Evolutionary conservation across 2,329 filamentous ascomycete species (phyloP), one percentile per base, ranked within the genome.

Genomic region (Epicoccum nigrum): DNA sequence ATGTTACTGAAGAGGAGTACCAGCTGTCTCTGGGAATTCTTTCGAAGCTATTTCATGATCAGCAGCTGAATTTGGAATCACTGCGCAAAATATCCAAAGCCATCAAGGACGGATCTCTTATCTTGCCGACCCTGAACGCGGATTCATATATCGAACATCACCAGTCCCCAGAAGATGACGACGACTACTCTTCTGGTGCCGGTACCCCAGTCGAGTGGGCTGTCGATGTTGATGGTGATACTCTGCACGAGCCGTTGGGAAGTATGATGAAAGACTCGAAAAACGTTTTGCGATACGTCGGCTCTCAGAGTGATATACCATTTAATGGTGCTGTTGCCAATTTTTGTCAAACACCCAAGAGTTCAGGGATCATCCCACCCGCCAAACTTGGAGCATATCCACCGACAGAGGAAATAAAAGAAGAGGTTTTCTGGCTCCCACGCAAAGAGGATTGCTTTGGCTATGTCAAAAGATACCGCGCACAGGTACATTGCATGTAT

Each of bases 1-100:
- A 73, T 65, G 71, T 73, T 19, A 73, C 71, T 19, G 71, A 73
- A 47, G 71, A 73, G 41, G 71, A 73, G 48, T 73, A 73, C 31
- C 69, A 71, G 44, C 70, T 70, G 35, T 67, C 69, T 2, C 69
- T 72, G 63, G 64, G 67, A 21, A 73, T 73, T 38, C 58, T 73
- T 7, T 68, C 71, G 41, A 62, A 70, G 44, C 69, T 72, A 54
- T 72, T 73, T 35, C 71, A 69, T 11, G 69, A 69, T 11, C 64
- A 63, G 39, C 68, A 73, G 38, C 56, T 73, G 15, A 73, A 72
- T 44, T 58, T 73, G 7, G 62, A 68, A 12, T 66, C 64, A 0
- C 58, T 73, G 4, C 62, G 68, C 37, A 60, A 67, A 5, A 68
- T 73, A 34, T 65, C 68, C 4, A 70, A 69, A 51, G 67, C 65